Conservation (phyloP, 371 early-diverging fungal species). For the Synchytrium microbalum region DNA sequence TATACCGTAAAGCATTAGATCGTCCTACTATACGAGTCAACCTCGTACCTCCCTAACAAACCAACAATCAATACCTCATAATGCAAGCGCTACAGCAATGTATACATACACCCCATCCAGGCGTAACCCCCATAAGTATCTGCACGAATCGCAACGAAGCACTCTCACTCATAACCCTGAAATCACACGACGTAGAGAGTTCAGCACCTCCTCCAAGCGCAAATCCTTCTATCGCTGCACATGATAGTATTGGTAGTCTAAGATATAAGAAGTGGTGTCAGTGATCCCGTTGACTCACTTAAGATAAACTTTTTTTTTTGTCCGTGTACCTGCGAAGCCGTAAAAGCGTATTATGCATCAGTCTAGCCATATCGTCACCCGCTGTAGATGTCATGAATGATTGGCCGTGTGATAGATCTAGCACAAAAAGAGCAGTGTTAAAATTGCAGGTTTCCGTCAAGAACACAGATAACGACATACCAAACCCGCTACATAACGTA, state of each 20-base stretch:
- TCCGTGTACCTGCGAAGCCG: conserved; percentile 35
- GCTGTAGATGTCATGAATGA: conserved; percentile 36
- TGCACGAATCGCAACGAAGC: conserved; percentile 55
- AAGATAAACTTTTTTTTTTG: too few relatives aligned
- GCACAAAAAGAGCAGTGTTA: background rate
- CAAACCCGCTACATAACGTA: conserved; percentile 57
- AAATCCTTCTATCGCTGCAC: conserved; percentile 55
- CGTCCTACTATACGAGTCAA: conserved; percentile 47
- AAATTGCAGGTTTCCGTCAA: background rate
- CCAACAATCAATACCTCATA: background rate
- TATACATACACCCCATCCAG: conserved; percentile 48
- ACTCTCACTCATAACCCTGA: conserved; percentile 40
- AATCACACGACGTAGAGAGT: conserved; percentile 55
- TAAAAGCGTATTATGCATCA: conserved; percentile 44
- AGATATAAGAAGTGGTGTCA: too few relatives aligned
- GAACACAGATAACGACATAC: conserved; percentile 21
- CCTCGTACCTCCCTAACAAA: conserved; percentile 40
- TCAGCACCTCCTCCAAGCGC: conserved; percentile 73
- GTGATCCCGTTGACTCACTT: too few relatives aligned
- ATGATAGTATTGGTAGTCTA: conserved; percentile 49
- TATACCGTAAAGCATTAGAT: conserved; percentile 39
- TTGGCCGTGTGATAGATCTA: conserved; percentile 47
- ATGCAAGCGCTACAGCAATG: too few relatives aligned
- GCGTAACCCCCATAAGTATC: conserved; percentile 53
- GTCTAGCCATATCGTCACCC: conserved; percentile 40